Percentiles rank a stretch among this genome's conserved stretches.
Evolutionary conservation across 1,284 basidiomycete genomes (phyloP).

Genomic region (Fomitiporia mediterranea): DNA sequence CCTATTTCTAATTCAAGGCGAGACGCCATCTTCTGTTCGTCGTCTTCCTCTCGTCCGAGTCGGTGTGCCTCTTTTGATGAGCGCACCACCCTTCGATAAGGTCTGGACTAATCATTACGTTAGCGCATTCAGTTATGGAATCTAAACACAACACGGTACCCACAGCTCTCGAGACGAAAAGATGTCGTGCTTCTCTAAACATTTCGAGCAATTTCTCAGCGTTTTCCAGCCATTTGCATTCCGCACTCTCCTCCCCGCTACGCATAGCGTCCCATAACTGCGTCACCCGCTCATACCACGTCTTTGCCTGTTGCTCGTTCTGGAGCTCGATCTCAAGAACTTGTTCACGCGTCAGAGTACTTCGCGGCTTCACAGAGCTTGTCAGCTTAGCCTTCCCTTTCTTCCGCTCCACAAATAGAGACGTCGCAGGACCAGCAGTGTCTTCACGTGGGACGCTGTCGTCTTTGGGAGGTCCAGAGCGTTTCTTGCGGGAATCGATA

Average conservation of each 20-base stretch:
- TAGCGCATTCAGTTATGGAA: not conserved
- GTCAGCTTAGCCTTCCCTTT: constrained; percentile 34
- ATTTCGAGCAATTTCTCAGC: constrained; percentile 85
- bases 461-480: constrained; percentile 29
- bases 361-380: constrained; percentile 31
- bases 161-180: constrained; percentile 52
- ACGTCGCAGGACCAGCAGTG: constrained; percentile 31
- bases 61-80: not conserved
- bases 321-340: constrained; percentile 54
- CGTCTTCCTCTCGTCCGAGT: constrained; percentile 23
- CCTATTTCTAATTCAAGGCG: constrained; percentile 27
- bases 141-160: not conserved
- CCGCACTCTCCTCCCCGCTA: constrained; percentile 35
- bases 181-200: constrained; percentile 79
- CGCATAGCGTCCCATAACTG: constrained; percentile 44
- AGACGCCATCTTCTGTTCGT: constrained; percentile 41
- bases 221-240: constrained; percentile 73
- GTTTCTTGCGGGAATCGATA: constrained; percentile 60
- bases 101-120: constrained; percentile 27
- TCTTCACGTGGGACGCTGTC: constrained; percentile 20
- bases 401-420: constrained; percentile 55
- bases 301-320: constrained; percentile 56
- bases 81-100: not conserved
- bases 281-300: constrained; percentile 45
- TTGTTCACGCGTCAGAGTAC: constrained; percentile 48